Base-by-base conservation (phyloP, 2,329 filamentous ascomycete genomes). In the Sordariomycetes sp. region DNA sequence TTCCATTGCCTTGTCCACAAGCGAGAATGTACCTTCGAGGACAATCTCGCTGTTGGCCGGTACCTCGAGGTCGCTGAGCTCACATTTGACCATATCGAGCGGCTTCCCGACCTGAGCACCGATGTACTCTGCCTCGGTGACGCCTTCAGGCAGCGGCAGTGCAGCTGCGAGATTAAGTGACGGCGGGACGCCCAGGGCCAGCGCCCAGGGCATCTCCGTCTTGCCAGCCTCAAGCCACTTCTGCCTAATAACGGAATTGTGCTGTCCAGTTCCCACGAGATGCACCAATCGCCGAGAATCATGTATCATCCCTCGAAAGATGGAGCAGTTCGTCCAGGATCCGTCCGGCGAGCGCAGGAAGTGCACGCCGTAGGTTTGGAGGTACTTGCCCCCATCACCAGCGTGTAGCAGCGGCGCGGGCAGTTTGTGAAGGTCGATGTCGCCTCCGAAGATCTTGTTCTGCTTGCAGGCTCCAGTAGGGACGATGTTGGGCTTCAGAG, bases 41-140 rank as follows among this genome's bases (percentile, higher is more conserved):
- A 72, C 60, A 32, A 72, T 71, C 42, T 73, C 68, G 0, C 53
- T 45, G 35, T 59, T 68, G 0, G 68, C 67, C 0, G 69, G 68
- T 2, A 72, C 66, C 4, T 54, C 44, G 0, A 72, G 44, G 17
- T 61, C 53, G 36, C 66, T 72, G 1, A 59, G 66, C n/a, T 72
- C 68, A 35, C 67, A 71, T 41, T 70, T 71, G 23, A 67, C 60
- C 0, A 72, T 41, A 21, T 72, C 61, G 6, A 72, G 36, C 0
- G 67, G 49, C 1, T 46, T 38, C 3, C 67, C 66, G 2, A 54
- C 54, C 34, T 72, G 50, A 1, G 66, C 57, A 2, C 68, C 67
- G 6, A 70, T 53, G 34, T 70, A 72, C 2, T 54, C 64, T 4
- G 57, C 59, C 44, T 72, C 69, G 0, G 58, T 60, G 1, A 70